Conservation (phyloP, 2,329 filamentous ascomycete genomes). For the Pseudogymnoascus sp. region DNA sequence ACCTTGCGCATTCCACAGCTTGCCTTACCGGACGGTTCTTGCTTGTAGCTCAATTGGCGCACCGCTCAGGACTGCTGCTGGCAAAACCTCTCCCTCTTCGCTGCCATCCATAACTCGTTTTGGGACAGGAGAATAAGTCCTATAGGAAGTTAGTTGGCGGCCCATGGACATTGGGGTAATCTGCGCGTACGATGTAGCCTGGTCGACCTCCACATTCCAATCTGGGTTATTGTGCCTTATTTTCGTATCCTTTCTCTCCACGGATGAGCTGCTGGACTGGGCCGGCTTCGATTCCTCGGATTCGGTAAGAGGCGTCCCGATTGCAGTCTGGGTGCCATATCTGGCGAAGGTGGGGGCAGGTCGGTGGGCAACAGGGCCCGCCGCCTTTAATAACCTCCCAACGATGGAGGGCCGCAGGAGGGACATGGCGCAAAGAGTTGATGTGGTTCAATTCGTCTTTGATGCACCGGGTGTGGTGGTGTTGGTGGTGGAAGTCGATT, state of each 20-base stretch:
- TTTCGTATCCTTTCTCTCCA: conserved; percentile 16
- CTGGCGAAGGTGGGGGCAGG: conserved; percentile 41
- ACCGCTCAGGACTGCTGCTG: conserved; percentile 82
- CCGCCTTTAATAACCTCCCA: conserved; percentile 45
- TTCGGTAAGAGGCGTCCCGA: conserved; percentile 33
- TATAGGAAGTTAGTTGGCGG: conserved; percentile 37
- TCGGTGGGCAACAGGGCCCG: conserved; percentile 32
- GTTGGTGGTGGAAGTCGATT: conserved; percentile 11
- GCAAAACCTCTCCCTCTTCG: conserved; percentile 65
- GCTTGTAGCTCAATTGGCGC: conserved; percentile 91
- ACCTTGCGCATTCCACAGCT: neutral
- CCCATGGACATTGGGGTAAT: neutral
- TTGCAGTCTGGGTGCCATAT: conserved; percentile 43
- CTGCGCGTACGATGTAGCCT: conserved; percentile 73
- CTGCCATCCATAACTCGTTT: conserved; percentile 86
- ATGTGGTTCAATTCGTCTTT: conserved; percentile 11
- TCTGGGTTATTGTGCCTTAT: conserved; percentile 57
- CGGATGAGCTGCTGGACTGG: conserved; percentile 29
- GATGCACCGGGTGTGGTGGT: conserved; percentile 9
- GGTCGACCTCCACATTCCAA: conserved; percentile 74
- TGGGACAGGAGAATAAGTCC: conserved; percentile 84
- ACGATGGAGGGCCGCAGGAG: conserved; percentile 53
- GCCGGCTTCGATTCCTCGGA: conserved; percentile 30
- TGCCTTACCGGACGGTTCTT: conserved; percentile 75
- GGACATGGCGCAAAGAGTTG: conserved; percentile 46